Evolutionary conservation across 192 early-diverging fungal species (phyloP), one percentile per base, ranked within the genome.

Genomic region (Coemansia sp.): DNA sequence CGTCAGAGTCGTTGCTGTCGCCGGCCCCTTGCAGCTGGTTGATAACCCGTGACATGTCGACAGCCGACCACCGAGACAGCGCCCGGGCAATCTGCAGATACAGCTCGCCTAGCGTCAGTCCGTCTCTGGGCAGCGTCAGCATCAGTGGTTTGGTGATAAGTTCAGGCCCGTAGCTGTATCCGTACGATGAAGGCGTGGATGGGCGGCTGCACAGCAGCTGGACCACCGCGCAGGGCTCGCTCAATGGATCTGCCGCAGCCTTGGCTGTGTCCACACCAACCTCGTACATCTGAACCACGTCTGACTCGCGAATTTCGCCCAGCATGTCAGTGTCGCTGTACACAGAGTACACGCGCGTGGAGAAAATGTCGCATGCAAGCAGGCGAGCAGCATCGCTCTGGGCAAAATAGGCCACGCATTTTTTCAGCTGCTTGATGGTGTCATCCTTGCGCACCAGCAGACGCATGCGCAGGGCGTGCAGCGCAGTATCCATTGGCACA

Each of bases 391-490:
- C 54, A 21, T 64, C 40, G 36, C 52, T 17, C 21, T 63, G 48
- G 21, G 49, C 61, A 28, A 80, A 18, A 55, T 87, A 80, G 2
- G 85, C 88, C 1, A 93, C 76, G 47, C 74, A 64, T 8, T 83
- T 65, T 68, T 87, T 87, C 11, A 93, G 75, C 26, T 81, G 78
- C 54, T 66, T 65, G 10, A 91, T 73, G 5, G 83, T 82, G 5
- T 86, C 82, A 28, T 91, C 90, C 49, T 89, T 86, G 9, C 83
- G 82, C 11, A 90, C 61, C 20, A 77, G 84, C 17, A 93, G 23
- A 5, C 65, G 63, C 65, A 90, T 78, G 3, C 72, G 71, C 12
- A 74, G 65, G 10, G 83, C 60, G 20, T 65, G 68, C 14, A 81
- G 28, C 0, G 59, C 38, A 0, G 81, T 54, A 44, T 86, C 50